These are phyloP conservation scores for Paxillus rubicundulus DNA, from an alignment of 768 basidiomycete genomes.

Conservation along the genomic window DNA sequence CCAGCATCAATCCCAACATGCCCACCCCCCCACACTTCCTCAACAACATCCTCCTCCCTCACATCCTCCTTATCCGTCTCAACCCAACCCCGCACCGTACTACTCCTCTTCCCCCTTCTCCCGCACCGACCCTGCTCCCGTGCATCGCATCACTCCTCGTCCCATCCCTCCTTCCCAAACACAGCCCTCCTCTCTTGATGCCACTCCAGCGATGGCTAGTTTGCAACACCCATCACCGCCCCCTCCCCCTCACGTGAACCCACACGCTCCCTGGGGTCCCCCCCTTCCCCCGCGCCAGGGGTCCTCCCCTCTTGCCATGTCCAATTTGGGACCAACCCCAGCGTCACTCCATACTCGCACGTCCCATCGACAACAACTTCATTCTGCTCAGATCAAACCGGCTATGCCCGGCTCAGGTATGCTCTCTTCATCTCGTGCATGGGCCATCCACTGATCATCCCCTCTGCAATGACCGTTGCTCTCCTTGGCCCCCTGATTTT, in stretches of 20 bases:
- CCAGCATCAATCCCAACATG: slow-evolving; percentile 30
- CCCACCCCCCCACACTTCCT: slow-evolving; percentile 16
- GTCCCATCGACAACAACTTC: slow-evolving; percentile 28
- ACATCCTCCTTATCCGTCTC: slow-evolving; percentile 22
- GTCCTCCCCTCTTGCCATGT: slow-evolving; percentile 28
- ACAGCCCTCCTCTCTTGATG: slow-evolving; percentile 24
- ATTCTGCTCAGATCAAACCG: slow-evolving; percentile 29
- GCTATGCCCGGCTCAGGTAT: slow-evolving; percentile 33
- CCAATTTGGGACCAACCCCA: slow-evolving; percentile 22
- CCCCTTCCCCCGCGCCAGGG: slow-evolving; percentile 25
- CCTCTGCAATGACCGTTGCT: neutral
- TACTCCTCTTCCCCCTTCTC: slow-evolving; percentile 18
- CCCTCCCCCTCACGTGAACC: slow-evolving; percentile 31
- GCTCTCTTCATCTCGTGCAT: neutral
- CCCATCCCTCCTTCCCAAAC: slow-evolving; percentile 33
- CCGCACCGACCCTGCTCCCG: slow-evolving; percentile 17
- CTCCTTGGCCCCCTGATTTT: neutral
- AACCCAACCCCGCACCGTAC: slow-evolving; percentile 16
- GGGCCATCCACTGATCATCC: neutral
- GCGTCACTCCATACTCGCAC: slow-evolving; percentile 26
- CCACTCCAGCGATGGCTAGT: slow-evolving; percentile 33
- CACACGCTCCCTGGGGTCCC: slow-evolving; percentile 33
- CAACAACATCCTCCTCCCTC: slow-evolving; percentile 15
- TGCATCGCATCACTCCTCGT: slow-evolving; percentile 31
- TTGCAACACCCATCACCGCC: slow-evolving; percentile 31